phyloP scores from a whole-genome alignment of 2,329 filamentous ascomycete species.

The Elsinoe perseae region DNA sequence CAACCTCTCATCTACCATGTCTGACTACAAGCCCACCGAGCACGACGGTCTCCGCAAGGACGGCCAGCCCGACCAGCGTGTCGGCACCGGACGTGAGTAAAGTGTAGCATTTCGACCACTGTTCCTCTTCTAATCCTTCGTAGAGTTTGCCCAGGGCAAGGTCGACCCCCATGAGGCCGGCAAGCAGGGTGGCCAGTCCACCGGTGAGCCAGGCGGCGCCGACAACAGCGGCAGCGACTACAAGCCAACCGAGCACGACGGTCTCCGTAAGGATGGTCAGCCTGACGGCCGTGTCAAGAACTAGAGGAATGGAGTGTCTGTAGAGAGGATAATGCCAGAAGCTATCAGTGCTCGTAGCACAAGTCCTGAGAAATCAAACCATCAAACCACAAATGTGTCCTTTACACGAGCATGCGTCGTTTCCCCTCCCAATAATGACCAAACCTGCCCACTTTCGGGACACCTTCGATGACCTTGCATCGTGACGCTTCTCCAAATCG shows the following conservation, averaged over 20 bases:
- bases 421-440: too few species aligned
- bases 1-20: slow-evolving; percentile 23
- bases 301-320: background rate
- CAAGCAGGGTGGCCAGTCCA: slow-evolving; percentile 31
- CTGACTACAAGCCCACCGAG: slow-evolving; percentile 35
- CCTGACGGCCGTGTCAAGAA: slow-evolving; percentile 33
- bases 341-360: background rate
- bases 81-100: slow-evolving; percentile 31
- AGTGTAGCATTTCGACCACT: background rate
- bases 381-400: background rate
- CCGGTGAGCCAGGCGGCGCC: slow-evolving; percentile 6
- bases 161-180: slow-evolving; percentile 37
- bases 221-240: slow-evolving; percentile 17
- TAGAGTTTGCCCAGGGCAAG: slow-evolving; percentile 36
- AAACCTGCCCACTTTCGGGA: too few species aligned
- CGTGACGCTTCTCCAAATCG: too few species aligned
- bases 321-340: background rate
- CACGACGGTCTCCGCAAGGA: slow-evolving; percentile 38
- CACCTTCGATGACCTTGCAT: too few species aligned
- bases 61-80: slow-evolving; percentile 36
- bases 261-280: slow-evolving; percentile 37
- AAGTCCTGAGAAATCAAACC: background rate
- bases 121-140: background rate
- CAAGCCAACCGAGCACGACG: slow-evolving; percentile 31
- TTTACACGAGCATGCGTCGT: too few species aligned